Evolutionary conservation across 2,329 filamentous ascomycete genomes (phyloP).

Genomic region (Stemphylium lycopersici): DNA sequence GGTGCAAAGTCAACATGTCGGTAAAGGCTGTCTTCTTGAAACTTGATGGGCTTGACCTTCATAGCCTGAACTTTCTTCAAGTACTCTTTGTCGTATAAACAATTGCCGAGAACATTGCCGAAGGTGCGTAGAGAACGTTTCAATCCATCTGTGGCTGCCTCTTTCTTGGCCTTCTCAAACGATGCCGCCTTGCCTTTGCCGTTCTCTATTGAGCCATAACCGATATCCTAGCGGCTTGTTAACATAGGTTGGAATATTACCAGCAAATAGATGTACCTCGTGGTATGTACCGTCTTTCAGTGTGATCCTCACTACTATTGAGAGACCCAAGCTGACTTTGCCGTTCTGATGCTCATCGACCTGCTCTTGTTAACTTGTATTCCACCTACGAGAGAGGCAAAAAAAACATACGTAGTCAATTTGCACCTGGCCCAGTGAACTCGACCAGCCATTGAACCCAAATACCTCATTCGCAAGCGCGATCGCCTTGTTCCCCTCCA

Average conservation of each 20-base stretch:
- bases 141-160: slow-evolving; percentile 91
- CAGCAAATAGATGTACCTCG: slow-evolving; percentile 59
- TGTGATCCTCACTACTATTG: slow-evolving; percentile 88
- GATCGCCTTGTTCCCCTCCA: slow-evolving; percentile 96
- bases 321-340: slow-evolving; percentile 83
- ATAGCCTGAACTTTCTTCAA: slow-evolving; percentile 87
- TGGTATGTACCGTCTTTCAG: slow-evolving; percentile 94
- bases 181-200: slow-evolving; percentile 92
- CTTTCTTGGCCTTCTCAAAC: slow-evolving; percentile 98
- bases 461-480: slow-evolving; percentile 93
- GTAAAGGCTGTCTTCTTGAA: slow-evolving; percentile 79
- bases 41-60: slow-evolving; percentile 78
- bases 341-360: slow-evolving; percentile 82
- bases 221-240: slow-evolving; percentile 70
- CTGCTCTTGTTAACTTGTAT: slow-evolving; percentile 44
- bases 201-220: slow-evolving; percentile 96
- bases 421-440: slow-evolving; percentile 90
- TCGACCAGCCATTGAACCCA: slow-evolving; percentile 97
- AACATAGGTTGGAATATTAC: not conserved
- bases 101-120: slow-evolving; percentile 97
- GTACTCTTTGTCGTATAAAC: slow-evolving; percentile 96
- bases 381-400: not conserved
- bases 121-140: slow-evolving; percentile 91
- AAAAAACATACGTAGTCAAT: slow-evolving; percentile 77
- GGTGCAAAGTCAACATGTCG: slow-evolving; percentile 76